Percentiles rank a stretch among this genome's conserved stretches.
phyloP scores from a whole-genome alignment of 495 filamentous ascomycete species.

The Lophiostoma macrostomum region DNA sequence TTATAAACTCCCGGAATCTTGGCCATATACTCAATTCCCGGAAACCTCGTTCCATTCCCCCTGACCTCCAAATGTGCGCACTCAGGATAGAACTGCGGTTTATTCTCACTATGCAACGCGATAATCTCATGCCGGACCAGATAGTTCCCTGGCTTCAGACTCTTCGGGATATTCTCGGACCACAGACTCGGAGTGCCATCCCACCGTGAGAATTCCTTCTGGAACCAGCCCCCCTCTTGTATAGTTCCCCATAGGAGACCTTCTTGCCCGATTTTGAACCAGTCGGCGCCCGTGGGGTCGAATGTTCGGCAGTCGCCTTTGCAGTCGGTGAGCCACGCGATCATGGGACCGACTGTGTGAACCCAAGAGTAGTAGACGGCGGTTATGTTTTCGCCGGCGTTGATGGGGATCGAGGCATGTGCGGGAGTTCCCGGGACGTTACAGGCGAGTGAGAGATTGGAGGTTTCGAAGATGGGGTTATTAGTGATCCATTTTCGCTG shows the following conservation, averaged over 20 bases:
- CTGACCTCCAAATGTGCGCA: slow-evolving; percentile 46
- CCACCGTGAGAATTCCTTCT: slow-evolving; percentile 11
- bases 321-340: slow-evolving; percentile 56
- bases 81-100: slow-evolving; percentile 43
- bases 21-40: slow-evolving; percentile 20
- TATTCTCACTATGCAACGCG: slow-evolving; percentile 30
- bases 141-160: slow-evolving; percentile 43
- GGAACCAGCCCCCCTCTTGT: slow-evolving; percentile 14
- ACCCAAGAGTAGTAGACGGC: slow-evolving; percentile 58
- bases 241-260: slow-evolving; percentile 13
- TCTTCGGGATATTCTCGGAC: slow-evolving; percentile 35
- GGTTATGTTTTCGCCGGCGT: slow-evolving; percentile 48
- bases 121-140: slow-evolving; percentile 38
- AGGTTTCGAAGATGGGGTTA: slow-evolving; percentile 51
- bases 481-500: slow-evolving; percentile 50
- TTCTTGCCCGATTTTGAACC: slow-evolving; percentile 47
- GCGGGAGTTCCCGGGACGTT: slow-evolving; percentile 53
- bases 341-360: slow-evolving; percentile 55
- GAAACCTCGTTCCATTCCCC: slow-evolving; percentile 27
- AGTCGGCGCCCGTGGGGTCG: slow-evolving; percentile 47
- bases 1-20: slow-evolving; percentile 27
- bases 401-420: slow-evolving; percentile 43
- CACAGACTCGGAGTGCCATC: slow-evolving; percentile 23
- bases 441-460: slow-evolving; percentile 52
- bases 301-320: slow-evolving; percentile 47